A percentile compares a stretch with the other conserved stretches of the same genome.
These are phyloP conservation scores for Friedmanniomyces endolithicus DNA, from an alignment of 495 filamentous ascomycete genomes.

Conservation along the genomic window DNA sequence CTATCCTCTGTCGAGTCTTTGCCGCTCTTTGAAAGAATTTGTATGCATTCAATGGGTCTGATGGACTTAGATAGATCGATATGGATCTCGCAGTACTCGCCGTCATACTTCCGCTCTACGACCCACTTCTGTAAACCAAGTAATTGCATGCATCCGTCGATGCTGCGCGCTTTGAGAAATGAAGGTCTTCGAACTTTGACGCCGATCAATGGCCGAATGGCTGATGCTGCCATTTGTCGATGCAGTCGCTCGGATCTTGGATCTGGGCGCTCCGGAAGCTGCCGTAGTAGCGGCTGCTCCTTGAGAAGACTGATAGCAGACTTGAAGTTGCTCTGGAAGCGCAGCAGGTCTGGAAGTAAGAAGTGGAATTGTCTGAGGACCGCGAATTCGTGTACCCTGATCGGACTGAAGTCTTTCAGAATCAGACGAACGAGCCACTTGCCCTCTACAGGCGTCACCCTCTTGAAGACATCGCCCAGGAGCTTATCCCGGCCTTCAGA, in stretches of 20 bases:
- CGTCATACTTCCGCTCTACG: conserved; percentile 74
- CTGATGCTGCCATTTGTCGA: conserved; percentile 30
- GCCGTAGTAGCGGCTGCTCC: not conserved
- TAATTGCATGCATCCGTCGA: conserved; percentile 62
- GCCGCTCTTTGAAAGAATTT: conserved; percentile 83
- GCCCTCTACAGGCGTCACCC: conserved; percentile 54
- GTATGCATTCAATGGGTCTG: conserved; percentile 39
- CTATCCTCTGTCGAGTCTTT: conserved; percentile 74
- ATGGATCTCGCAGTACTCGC: conserved; percentile 81
- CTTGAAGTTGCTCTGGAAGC: conserved; percentile 51
- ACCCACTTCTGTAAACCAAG: conserved; percentile 47
- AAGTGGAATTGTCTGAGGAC: conserved; percentile 33
- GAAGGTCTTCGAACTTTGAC: conserved; percentile 62
- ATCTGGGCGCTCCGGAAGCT: conserved; percentile 25
- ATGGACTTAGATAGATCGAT: conserved; percentile 48
- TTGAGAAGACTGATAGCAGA: conserved; percentile 38
- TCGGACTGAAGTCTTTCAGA: conserved; percentile 58
- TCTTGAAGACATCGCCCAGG: conserved; percentile 45
- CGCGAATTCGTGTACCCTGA: conserved; percentile 38
- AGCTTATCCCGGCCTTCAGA: conserved; percentile 30
- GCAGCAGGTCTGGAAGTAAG: conserved; percentile 43
- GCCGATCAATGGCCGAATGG: conserved; percentile 50
- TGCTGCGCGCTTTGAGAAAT: conserved; percentile 62
- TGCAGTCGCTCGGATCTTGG: conserved; percentile 27
- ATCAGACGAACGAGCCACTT: conserved; percentile 85